Percentiles rank a stretch among this genome's conserved stretches.
phyloP scores from a whole-genome alignment of 352 stramenopile species.

The Globisporangium paddicum region DNA sequence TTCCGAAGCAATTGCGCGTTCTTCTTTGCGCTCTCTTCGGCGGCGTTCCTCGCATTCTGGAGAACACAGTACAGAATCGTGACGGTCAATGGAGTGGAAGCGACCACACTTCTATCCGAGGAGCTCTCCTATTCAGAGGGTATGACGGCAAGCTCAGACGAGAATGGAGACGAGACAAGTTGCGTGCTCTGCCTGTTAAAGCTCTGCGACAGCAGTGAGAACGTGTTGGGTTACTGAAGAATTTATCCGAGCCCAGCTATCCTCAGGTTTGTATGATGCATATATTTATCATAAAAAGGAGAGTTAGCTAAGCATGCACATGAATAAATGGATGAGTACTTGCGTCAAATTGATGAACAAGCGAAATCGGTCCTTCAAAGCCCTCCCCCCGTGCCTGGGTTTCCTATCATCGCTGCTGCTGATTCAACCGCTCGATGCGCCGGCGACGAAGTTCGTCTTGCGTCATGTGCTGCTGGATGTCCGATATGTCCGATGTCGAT shows the following conservation, averaged over 20 bases:
- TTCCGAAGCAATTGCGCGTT: constrained; percentile 30
- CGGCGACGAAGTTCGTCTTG: constrained; percentile 26
- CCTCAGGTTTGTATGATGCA: not conserved
- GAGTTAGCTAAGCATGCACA: not conserved
- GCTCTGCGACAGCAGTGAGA: constrained; percentile 14
- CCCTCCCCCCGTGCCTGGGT: no score
- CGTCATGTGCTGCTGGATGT: constrained; percentile 10
- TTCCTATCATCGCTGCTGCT: not conserved
- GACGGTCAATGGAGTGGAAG: constrained; percentile 13
- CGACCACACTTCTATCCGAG: not conserved
- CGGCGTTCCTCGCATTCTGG: constrained; percentile 35
- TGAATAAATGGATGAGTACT: no score
- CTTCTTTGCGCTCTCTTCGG: constrained; percentile 17
- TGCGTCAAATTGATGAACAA: no score
- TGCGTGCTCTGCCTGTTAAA: constrained; percentile 31
- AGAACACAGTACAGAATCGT: constrained; percentile 28
- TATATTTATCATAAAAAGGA: not conserved
- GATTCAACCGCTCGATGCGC: constrained; percentile 19
- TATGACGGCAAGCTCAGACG: not conserved
- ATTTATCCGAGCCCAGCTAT: not conserved
- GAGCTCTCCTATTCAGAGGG: not conserved
- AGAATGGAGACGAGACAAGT: not conserved
- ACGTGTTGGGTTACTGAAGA: no score
- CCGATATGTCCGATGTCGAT: not conserved
- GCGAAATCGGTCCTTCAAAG: no score